Conservation (phyloP, 176 grass and related monocot species). For the Guadua angustifolia region DNA sequence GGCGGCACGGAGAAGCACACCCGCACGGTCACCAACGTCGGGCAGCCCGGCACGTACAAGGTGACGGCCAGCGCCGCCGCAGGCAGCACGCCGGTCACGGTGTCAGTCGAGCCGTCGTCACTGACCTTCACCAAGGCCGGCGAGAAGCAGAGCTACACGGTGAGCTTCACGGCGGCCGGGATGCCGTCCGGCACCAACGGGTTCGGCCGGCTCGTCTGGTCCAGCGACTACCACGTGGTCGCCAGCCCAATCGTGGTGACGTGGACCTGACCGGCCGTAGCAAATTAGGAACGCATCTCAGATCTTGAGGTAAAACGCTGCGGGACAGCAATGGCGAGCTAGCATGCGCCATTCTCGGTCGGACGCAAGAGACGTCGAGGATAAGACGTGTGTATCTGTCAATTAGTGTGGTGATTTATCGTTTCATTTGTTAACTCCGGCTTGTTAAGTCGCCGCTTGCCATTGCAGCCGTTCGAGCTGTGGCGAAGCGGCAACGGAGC, state of each 20-base stretch:
- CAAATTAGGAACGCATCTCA: not conserved
- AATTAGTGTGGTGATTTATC: constrained; percentile 17
- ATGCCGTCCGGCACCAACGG: constrained; percentile 57
- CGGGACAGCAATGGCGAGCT: not conserved
- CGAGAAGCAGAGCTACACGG: constrained; percentile 85
- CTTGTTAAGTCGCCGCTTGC: not conserved
- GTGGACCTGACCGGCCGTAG: constrained; percentile 56
- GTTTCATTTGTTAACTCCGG: constrained; percentile 5
- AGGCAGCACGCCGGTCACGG: constrained; percentile 50
- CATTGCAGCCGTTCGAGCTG: not conserved
- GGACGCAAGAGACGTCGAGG: not conserved
- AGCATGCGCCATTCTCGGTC: constrained; percentile 5
- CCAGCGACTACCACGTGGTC: constrained; percentile 78
- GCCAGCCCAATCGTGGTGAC: constrained; percentile 76
- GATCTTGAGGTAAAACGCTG: not conserved
- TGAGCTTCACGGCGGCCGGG: constrained; percentile 62
- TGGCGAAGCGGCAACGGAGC: not conserved
- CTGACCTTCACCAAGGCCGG: constrained; percentile 66
- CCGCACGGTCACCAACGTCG: constrained; percentile 81
- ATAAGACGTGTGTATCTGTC: not conserved
- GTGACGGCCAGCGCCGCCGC: constrained; percentile 42
- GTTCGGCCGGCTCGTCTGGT: constrained; percentile 82
- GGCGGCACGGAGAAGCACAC: constrained; percentile 69
- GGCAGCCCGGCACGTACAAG: constrained; percentile 73
- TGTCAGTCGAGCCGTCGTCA: constrained; percentile 65